Conservation (phyloP, 176 grass and related monocot genomes). For the Neostapfia colusana region DNA sequence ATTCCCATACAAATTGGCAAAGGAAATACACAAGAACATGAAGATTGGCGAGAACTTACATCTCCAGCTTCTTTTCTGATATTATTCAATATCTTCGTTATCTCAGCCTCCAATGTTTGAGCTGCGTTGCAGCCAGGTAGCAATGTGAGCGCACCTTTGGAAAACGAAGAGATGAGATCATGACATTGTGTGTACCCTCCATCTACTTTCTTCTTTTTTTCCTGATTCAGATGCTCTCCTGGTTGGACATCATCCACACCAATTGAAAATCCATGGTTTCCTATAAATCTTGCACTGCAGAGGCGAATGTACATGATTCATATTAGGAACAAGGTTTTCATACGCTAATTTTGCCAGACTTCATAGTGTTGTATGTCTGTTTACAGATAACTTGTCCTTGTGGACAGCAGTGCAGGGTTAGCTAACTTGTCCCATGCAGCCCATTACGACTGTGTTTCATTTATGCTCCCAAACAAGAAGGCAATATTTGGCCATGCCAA, state of each 20-base stretch:
- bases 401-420: neutral
- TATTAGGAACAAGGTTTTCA: conserved; percentile 35
- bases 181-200: conserved; percentile 74
- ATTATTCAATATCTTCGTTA: conserved; percentile 70
- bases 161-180: conserved; percentile 70
- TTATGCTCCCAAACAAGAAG: neutral
- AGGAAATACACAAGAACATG: conserved; percentile 23
- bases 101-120: conserved; percentile 67
- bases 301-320: conserved; percentile 5
- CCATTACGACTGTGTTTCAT: neutral
- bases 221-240: conserved; percentile 59
- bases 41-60: conserved; percentile 45
- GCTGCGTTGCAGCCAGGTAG: conserved; percentile 71
- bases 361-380: neutral
- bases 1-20: conserved; percentile 2
- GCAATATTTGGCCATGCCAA: neutral
- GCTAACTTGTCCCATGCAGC: neutral
- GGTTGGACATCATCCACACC: conserved; percentile 94
- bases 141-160: conserved; percentile 60
- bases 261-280: conserved; percentile 98
- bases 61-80: conserved; percentile 73
- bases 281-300: conserved; percentile 95
- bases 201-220: conserved; percentile 73
- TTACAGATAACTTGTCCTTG: neutral
- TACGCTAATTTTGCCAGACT: neutral